phyloP scores from a whole-genome alignment of 2,329 filamentous ascomycete genomes.

The Zalaria sp. region DNA sequence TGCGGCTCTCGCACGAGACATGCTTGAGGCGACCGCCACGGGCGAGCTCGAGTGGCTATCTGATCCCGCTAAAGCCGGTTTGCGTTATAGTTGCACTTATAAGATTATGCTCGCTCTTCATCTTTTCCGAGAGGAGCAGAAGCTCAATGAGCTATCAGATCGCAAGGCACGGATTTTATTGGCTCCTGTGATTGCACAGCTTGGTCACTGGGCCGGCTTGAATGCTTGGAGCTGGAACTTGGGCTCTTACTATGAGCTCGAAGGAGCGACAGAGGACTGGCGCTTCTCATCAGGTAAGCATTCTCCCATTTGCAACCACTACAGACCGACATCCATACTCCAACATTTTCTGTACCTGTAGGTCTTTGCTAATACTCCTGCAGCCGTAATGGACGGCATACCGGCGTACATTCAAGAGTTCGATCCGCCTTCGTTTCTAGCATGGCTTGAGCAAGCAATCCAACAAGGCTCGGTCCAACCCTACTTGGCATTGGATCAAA shows the following conservation, averaged over 20 bases:
- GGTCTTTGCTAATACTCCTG: no score
- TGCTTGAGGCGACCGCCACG: conserved; percentile 2
- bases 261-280: conserved; percentile 36
- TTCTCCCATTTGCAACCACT: conserved; percentile 13
- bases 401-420: background rate
- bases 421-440: conserved; percentile 5
- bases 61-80: conserved; percentile 32
- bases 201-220: conserved; percentile 74
- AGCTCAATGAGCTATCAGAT: conserved; percentile 42
- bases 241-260: conserved; percentile 44
- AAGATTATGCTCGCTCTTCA: conserved; percentile 54
- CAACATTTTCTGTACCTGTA: no score
- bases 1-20: conserved; percentile 5
- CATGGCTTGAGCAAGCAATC: conserved; percentile 17
- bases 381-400: no score
- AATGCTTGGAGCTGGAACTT: conserved; percentile 40
- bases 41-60: conserved; percentile 6
- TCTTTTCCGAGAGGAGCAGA: conserved; percentile 77
- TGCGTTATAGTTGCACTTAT: conserved; percentile 19
- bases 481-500: conserved; percentile 11
- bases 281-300: conserved; percentile 8
- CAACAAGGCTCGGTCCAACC: conserved; percentile 6
- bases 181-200: conserved; percentile 63
- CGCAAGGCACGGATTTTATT: conserved; percentile 23
- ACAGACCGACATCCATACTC: no score